phyloP scores from a whole-genome alignment of 1,284 basidiomycete genomes.

The Cutaneotrichosporon sp. region DNA sequence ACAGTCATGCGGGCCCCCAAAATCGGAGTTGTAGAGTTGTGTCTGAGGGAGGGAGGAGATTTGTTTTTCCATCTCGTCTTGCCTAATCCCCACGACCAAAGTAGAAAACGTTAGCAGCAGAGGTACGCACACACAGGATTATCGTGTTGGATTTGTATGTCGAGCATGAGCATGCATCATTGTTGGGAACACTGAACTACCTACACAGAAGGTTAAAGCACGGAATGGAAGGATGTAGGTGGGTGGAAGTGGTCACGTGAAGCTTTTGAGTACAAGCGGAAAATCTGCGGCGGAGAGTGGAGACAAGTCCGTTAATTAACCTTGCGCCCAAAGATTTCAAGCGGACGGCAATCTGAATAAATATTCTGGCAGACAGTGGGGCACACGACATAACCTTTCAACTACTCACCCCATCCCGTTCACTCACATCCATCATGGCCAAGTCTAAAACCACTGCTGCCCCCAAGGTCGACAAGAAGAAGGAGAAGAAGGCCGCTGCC shows the following conservation, averaged over 20 bases:
- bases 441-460: neutral
- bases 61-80: neutral
- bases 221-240: no score
- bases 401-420: neutral
- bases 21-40: neutral
- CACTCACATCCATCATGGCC: neutral
- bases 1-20: no score
- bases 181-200: no score
- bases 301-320: neutral
- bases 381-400: neutral
- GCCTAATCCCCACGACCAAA: constrained; percentile 3
- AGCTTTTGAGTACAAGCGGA: no score
- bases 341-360: neutral
- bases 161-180: constrained; percentile 3
- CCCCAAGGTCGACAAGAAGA: constrained; percentile 27
- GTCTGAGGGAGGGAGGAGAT: neutral
- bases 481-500: constrained; percentile 14
- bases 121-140: constrained; percentile 89
- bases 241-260: no score
- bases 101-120: constrained; percentile 66
- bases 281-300: constrained; percentile 1
- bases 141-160: constrained; percentile 41
- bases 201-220: no score
- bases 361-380: neutral
- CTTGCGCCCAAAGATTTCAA: neutral